Evolutionary conservation across 2,329 filamentous ascomycete genomes (phyloP).

Genomic region (Cyclaneusma minus): DNA sequence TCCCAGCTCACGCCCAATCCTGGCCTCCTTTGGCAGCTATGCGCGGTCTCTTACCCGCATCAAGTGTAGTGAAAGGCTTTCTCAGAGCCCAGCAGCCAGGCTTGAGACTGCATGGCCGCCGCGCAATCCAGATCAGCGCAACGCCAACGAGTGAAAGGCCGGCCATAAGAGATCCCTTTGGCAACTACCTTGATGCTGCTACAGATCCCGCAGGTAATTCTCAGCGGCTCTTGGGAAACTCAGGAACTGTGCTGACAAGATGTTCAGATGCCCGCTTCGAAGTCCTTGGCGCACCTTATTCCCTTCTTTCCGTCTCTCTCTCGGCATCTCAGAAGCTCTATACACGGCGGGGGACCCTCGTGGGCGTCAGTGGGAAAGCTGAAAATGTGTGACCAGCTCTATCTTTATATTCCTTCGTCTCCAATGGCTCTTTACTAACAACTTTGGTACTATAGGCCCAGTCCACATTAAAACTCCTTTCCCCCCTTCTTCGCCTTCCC

Average conservation of each 20-base stretch:
- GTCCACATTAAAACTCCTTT: constrained; percentile 76
- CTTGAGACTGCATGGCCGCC: constrained; percentile 23
- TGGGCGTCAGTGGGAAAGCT: constrained; percentile 76
- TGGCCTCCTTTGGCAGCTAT: too few species aligned
- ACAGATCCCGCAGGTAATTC: constrained; percentile 12
- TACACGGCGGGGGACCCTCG: constrained; percentile 78
- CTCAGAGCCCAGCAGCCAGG: constrained; percentile 18
- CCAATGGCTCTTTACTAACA: background rate
- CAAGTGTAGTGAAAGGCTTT: too few species aligned
- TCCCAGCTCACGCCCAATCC: too few species aligned
- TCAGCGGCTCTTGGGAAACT: constrained; percentile 1
- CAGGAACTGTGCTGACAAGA: constrained; percentile 2
- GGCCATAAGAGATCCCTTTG: constrained; percentile 37
- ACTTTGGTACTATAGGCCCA: constrained; percentile 57
- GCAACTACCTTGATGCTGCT: constrained; percentile 26
- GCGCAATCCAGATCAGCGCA: constrained; percentile 46
- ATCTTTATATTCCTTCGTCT: too few species aligned
- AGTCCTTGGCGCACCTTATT: constrained; percentile 81
- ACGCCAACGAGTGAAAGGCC: constrained; percentile 41
- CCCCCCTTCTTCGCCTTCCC: constrained; percentile 63
- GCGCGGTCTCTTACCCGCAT: too few species aligned
- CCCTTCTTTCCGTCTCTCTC: constrained; percentile 81
- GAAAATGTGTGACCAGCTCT: constrained; percentile 77
- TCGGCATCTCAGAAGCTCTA: constrained; percentile 90
- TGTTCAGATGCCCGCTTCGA: constrained; percentile 82